phyloP scores from a whole-genome alignment of 2,329 filamentous ascomycete species.

The Penicillium sp. region DNA sequence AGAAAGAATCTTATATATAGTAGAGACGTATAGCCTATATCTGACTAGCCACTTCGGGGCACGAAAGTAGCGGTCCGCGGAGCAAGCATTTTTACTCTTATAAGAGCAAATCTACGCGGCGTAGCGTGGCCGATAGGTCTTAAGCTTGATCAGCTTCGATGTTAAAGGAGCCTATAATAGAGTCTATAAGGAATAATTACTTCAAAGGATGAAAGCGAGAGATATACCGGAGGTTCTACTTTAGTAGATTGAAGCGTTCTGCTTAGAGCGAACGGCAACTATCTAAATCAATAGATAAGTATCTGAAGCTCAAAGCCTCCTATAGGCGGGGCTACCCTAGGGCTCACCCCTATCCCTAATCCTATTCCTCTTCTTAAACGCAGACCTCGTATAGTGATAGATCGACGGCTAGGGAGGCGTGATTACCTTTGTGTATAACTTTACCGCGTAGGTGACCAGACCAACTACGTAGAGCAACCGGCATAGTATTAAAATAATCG shows the following conservation, averaged over 20 bases:
- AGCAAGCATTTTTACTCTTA: slow-evolving; percentile 37
- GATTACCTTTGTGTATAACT: slow-evolving; percentile 20
- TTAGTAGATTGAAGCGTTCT: not conserved
- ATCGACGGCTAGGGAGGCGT: slow-evolving; percentile 33
- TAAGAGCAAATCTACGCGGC: slow-evolving; percentile 27
- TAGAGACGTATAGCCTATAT: slow-evolving; percentile 34
- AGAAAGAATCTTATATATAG: slow-evolving; percentile 31
- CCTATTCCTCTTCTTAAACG: slow-evolving; percentile 43
- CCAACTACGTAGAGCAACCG: slow-evolving; percentile 10
- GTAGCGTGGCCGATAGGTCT: slow-evolving; percentile 22
- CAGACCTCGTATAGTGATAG: slow-evolving; percentile 36
- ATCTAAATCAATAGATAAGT: not conserved
- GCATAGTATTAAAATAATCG: slow-evolving; percentile 7
- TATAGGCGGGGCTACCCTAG: slow-evolving; percentile 19
- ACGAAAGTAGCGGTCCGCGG: slow-evolving; percentile 37
- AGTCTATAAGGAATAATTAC: slow-evolving; percentile 37
- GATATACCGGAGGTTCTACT: slow-evolving; percentile 26
- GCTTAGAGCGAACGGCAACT: not conserved
- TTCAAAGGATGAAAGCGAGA: slow-evolving; percentile 36
- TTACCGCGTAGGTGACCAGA: slow-evolving; percentile 8
- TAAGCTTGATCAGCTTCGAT: slow-evolving; percentile 16
- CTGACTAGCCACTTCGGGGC: slow-evolving; percentile 43
- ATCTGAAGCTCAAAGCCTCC: slow-evolving; percentile 15
- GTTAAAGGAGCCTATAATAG: slow-evolving; percentile 21
- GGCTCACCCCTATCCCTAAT: slow-evolving; percentile 40